These are phyloP conservation scores for Catenaria anguillulae DNA, from an alignment of 371 early-diverging fungal species.

Conservation along the genomic window DNA sequence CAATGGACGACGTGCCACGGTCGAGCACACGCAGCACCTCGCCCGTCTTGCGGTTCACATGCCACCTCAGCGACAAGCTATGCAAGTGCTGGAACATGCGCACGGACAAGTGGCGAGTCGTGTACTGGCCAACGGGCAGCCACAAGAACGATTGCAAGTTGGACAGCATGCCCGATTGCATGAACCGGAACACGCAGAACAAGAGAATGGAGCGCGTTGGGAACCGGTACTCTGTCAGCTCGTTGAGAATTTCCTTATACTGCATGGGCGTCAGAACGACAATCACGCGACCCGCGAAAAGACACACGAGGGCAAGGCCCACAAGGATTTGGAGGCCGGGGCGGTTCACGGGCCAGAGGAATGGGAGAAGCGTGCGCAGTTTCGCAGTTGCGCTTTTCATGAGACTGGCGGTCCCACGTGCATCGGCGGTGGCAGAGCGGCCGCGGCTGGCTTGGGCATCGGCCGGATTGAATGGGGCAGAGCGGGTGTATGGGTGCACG, in stretches of 20 bases:
- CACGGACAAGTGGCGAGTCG: constrained; percentile 71
- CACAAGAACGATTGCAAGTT: constrained; percentile 64
- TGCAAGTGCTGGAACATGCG: constrained; percentile 77
- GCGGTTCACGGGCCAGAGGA: constrained; percentile 60
- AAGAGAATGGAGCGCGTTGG: constrained; percentile 33
- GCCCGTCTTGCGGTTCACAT: constrained; percentile 87
- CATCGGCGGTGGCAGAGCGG: background rate
- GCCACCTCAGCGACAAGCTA: constrained; percentile 61
- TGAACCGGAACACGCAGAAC: constrained; percentile 29
- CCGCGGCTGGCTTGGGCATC: background rate
- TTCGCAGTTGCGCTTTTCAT: constrained; percentile 30
- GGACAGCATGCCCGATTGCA: constrained; percentile 34
- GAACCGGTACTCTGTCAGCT: background rate
- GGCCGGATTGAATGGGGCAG: background rate
- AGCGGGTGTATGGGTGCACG: background rate
- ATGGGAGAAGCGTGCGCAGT: constrained; percentile 53
- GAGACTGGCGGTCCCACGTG: constrained; percentile 10
- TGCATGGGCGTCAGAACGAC: constrained; percentile 2
- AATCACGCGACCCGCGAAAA: background rate
- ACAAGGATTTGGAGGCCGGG: constrained; percentile 46
- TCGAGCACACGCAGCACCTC: constrained; percentile 76
- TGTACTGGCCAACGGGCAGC: constrained; percentile 82
- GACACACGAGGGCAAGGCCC: constrained; percentile 36
- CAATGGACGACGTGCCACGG: constrained; percentile 66
- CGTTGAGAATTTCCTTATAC: constrained; percentile 4